Percentiles rank a stretch among this genome's conserved stretches.
These are phyloP conservation scores for Starmerella sp. DNA, from an alignment of 805 yeast species.

Conservation along the genomic window DNA sequence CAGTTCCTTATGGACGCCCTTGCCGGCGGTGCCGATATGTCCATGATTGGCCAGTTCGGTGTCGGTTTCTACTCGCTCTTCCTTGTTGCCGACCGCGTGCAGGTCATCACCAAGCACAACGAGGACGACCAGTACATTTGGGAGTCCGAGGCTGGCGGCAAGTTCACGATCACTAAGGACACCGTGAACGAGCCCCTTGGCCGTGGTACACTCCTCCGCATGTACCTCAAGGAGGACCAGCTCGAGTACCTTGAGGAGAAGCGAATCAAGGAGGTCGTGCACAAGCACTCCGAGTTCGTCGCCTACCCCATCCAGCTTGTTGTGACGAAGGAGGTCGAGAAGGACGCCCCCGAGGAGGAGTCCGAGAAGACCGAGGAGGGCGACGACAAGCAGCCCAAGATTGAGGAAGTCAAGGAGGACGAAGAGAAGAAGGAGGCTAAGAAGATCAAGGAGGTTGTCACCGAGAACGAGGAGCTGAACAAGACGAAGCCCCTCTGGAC, in stretches of 20 bases:
- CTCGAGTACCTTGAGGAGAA: conserved; percentile 98
- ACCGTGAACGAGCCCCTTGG: conserved; percentile 72
- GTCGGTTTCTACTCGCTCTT: conserved; percentile 99
- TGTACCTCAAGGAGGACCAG: conserved; percentile 97
- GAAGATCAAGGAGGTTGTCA: conserved; percentile 83
- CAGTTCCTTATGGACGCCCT: conserved; percentile 95
- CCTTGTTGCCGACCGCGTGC: conserved; percentile 97
- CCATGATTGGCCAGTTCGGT: conserved; percentile 99
- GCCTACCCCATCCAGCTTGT: conserved; percentile 97
- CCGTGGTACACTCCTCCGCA: conserved; percentile 92
- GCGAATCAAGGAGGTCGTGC: conserved; percentile 97
- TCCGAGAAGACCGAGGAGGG: conserved; percentile 39
- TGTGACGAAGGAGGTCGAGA: conserved; percentile 97
- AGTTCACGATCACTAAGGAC: conserved; percentile 90
- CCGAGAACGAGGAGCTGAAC: conserved; percentile 96
- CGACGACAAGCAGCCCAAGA: conserved; percentile 57
- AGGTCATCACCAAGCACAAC: conserved; percentile 95
- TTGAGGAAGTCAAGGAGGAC: conserved; percentile 65
- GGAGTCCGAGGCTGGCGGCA: conserved; percentile 99
- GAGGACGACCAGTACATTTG: conserved; percentile 99
- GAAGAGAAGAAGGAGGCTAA: conserved; percentile 70
- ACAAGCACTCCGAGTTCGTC: conserved; percentile 98
- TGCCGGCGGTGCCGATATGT: conserved; percentile 98
- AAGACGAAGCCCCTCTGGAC: conserved; percentile 99
- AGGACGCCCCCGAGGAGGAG: conserved; percentile 84